Base-by-base conservation (phyloP, 1,139 yeast species). In the Eremothecium gossypii region DNA sequence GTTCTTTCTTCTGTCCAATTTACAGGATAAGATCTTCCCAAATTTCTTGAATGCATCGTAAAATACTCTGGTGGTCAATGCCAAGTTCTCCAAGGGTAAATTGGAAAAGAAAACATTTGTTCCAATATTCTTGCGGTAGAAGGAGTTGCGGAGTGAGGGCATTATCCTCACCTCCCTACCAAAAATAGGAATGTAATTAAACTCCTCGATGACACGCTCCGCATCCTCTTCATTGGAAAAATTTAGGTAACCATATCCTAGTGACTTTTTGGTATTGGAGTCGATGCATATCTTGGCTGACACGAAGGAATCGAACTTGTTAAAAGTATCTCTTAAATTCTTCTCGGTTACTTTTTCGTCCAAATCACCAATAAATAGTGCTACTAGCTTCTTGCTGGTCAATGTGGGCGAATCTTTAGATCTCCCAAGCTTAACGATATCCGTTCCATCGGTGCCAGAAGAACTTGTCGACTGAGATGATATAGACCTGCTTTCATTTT, bases 231-330 rank as follows among this genome's bases (percentile, higher is more conserved):
- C 55, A 29, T 60, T 55, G 1, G 49, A 52, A 49, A 71, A 73
- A 49, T 74, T 74, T 33, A 73, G 67, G 52, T 74, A 75, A 0
- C 77, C 80, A 52, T 74, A 73, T 7, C 76, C 73, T 38, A 74
- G 57, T 0, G 78, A 67, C 27, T 49, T 53, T 27, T 65, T 66
- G 2, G 71, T 62, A 2, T 49, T 46, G 4, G 65, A 60, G 44
- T 67, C 66, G 23, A 58, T 51, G 45, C 79, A 76, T 14, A 75
- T 60, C 49, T 71, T 71, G 7, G 70, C 73, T 0, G 78, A 72
- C 1, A 65, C 48, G 14, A 74, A 63, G 0, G 74, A 65, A 5
- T 64, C 54, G 49, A 54, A 70, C 17, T 50, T 49, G 2, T 58
- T 49, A 47, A 75, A 75, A 27, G 57, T 51, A 1, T 57, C 42